Evolutionary conservation across 1,139 yeast genomes (phyloP).

Genomic region (Arxiozyma bovina): DNA sequence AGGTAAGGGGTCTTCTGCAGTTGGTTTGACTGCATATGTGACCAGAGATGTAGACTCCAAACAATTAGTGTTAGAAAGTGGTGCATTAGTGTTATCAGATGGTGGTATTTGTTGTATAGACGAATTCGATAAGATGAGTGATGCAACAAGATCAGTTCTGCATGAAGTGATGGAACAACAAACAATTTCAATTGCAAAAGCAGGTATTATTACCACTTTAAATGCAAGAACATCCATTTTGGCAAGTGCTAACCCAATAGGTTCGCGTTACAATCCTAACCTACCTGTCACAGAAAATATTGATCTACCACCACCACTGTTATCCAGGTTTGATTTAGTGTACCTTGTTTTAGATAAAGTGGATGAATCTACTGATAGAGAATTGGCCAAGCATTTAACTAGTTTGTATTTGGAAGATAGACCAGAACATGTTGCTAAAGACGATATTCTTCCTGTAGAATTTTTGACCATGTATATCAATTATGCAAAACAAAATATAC

Average conservation of each 20-base stretch:
- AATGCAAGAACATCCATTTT: conserved; percentile 93
- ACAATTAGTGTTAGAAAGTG: conserved; percentile 88
- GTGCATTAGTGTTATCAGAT: conserved; percentile 92
- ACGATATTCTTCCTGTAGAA: conserved; percentile 73
- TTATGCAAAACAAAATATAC: conserved; percentile 74
- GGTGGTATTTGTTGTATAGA: conserved; percentile 99
- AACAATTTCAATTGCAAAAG: conserved; percentile 94
- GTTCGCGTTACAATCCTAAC: conserved; percentile 86
- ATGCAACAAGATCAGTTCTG: conserved; percentile 83
- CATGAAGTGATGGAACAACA: conserved; percentile 99
- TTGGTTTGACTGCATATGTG: conserved; percentile 93
- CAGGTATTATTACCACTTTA: conserved; percentile 92
- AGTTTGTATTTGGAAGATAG: conserved; percentile 84
- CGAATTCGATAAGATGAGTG: conserved; percentile 97
- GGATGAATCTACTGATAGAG: conserved; percentile 75
- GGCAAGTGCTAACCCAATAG: conserved; percentile 97
- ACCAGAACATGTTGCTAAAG: conserved; percentile 58
- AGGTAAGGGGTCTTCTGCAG: conserved; percentile 98
- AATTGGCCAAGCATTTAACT: conserved; percentile 83
- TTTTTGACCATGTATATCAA: conserved; percentile 81
- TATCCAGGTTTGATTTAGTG: conserved; percentile 90
- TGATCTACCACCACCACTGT: conserved; percentile 90
- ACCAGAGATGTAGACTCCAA: conserved; percentile 90
- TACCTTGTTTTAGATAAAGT: conserved; percentile 87
- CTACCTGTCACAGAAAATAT: conserved; percentile 91